These are phyloP conservation scores for Typha latifolia DNA, from an alignment of 176 grass and related monocot species.

Conservation along the genomic window DNA sequence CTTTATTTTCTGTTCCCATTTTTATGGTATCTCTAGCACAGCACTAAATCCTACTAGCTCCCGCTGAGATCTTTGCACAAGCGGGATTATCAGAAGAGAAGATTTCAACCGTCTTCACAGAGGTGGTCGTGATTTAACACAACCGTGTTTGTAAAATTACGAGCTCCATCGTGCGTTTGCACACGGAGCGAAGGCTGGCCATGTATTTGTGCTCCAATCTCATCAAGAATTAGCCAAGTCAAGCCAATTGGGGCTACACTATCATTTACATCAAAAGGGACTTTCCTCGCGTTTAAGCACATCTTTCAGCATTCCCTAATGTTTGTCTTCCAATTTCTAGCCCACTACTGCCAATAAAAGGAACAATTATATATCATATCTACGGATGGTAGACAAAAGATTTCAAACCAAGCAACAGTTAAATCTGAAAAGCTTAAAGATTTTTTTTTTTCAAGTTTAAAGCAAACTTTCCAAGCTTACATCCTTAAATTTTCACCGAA, in stretches of 20 bases:
- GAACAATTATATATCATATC: not conserved
- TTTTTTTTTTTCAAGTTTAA: too few species aligned
- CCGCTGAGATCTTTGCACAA: not conserved
- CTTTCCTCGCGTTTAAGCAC: slow-evolving; percentile 55
- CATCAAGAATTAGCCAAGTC: slow-evolving; percentile 34
- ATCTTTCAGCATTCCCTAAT: slow-evolving; percentile 84
- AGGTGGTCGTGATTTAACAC: slow-evolving; percentile 55
- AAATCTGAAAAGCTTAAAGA: too few species aligned
- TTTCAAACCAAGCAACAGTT: too few species aligned
- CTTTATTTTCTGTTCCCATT: slow-evolving; percentile 56
- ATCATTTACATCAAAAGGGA: slow-evolving; percentile 21
- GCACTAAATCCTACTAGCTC: not conserved
- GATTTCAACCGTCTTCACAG: slow-evolving; percentile 54
- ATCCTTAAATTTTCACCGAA: too few species aligned
- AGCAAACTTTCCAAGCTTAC: too few species aligned
- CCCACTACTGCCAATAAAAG: slow-evolving; percentile 14
- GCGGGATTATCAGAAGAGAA: not conserved
- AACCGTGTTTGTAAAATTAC: slow-evolving; percentile 23
- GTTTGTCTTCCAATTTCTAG: slow-evolving; percentile 31
- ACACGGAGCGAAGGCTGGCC: slow-evolving; percentile 18
- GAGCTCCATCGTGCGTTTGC: slow-evolving; percentile 21
- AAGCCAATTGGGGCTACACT: slow-evolving; percentile 10
- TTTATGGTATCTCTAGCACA: slow-evolving; percentile 8
- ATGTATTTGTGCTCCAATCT: slow-evolving; percentile 23
- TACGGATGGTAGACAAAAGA: not conserved